Evolutionary conservation across 164 flowering plant species (phyloP).

Genomic region (Vitis rupestris): DNA sequence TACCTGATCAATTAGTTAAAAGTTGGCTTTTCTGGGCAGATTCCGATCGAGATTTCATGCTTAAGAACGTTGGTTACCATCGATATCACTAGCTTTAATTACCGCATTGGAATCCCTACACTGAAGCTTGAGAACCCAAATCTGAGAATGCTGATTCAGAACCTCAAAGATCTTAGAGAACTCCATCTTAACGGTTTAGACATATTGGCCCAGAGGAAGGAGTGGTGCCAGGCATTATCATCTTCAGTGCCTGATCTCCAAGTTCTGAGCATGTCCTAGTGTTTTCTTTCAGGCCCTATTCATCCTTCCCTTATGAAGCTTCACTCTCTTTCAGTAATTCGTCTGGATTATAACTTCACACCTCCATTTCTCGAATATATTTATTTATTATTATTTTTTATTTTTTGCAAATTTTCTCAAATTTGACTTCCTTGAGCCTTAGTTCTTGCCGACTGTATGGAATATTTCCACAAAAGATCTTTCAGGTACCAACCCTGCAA

Average conservation of each 20-base stretch:
- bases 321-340: too few relatives aligned
- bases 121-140: constrained; percentile 6
- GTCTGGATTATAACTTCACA: too few relatives aligned
- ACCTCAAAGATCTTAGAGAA: too few relatives aligned
- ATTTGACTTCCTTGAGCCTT: constrained; percentile 10
- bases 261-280: too few relatives aligned
- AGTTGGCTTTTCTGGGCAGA: constrained; percentile 8
- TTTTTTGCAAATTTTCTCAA: constrained; percentile 6
- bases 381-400: too few relatives aligned
- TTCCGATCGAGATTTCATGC: constrained; percentile 9
- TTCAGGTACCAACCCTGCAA: too few relatives aligned
- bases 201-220: neutral
- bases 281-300: too few relatives aligned
- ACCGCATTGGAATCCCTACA: neutral
- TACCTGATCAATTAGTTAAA: constrained; percentile 2
- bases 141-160: too few relatives aligned
- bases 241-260: constrained; percentile 8
- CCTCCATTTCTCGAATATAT: neutral
- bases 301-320: too few relatives aligned
- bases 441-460: neutral
- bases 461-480: too few relatives aligned
- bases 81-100: constrained; percentile 6
- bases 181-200: neutral
- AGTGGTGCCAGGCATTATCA: constrained; percentile 16
- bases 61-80: constrained; percentile 6